These are phyloP conservation scores for Galeopsis tetrahit DNA, from an alignment of 257 asterid genomes.

Conservation along the genomic window DNA sequence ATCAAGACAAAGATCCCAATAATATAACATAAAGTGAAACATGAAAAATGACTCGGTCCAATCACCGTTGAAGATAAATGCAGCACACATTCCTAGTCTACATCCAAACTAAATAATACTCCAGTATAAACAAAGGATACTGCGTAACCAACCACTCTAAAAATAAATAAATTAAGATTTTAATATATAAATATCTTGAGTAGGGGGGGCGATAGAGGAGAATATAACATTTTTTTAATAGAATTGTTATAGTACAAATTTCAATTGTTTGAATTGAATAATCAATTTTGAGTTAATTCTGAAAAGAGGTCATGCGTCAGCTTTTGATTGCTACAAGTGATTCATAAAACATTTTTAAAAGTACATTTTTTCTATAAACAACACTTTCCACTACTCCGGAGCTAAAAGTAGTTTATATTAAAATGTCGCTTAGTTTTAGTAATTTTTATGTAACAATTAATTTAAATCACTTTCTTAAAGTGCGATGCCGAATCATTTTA, in stretches of 20 bases:
- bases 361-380: too few species aligned
- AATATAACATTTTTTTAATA: neutral
- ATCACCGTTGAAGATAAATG: conserved; percentile 19
- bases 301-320: too few species aligned
- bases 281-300: neutral
- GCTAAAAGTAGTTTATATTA: too few species aligned
- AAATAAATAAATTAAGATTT: neutral
- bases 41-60: too few species aligned
- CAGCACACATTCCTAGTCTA: conserved; percentile 10
- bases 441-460: too few species aligned
- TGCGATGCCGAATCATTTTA: too few species aligned
- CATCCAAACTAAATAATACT: conserved; percentile 17
- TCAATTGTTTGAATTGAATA: neutral
- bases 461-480: too few species aligned
- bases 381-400: too few species aligned
- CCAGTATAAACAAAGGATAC: neutral
- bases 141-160: neutral
- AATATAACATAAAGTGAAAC: neutral
- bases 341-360: too few species aligned
- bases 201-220: neutral
- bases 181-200: neutral
- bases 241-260: neutral
- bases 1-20: too few species aligned
- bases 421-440: too few species aligned
- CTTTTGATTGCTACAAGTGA: too few species aligned